Conservation (phyloP, 345 rosid genomes). For the Aurinia saxatilis region DNA sequence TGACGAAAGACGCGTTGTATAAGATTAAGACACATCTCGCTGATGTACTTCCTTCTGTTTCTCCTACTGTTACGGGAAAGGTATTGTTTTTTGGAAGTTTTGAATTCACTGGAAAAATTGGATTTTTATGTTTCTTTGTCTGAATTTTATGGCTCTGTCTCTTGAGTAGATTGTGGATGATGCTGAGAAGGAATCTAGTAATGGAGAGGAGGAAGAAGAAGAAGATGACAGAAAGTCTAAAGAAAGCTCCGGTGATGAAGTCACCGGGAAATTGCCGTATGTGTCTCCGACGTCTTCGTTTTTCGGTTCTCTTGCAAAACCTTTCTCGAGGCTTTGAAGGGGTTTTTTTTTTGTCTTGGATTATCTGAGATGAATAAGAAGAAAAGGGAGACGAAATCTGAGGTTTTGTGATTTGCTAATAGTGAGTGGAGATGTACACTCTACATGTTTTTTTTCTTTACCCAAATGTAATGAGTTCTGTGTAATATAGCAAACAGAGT, state of each 20-base stretch:
- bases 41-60: conserved; percentile 33
- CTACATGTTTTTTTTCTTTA: neutral
- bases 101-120: neutral
- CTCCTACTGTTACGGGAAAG: conserved; percentile 35
- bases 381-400: neutral
- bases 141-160: neutral
- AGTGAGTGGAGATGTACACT: neutral
- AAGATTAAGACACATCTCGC: conserved; percentile 39
- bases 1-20: conserved; percentile 42
- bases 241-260: neutral
- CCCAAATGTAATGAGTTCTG: neutral
- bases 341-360: neutral
- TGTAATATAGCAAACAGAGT: neutral
- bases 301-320: conserved; percentile 15
- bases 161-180: conserved; percentile 45
- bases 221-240: conserved; percentile 2
- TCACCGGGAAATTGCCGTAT: conserved; percentile 4
- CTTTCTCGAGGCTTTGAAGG: conserved; percentile 23
- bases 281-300: conserved; percentile 20
- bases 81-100: neutral
- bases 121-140: no score
- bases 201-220: conserved; percentile 24
- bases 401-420: neutral
- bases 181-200: conserved; percentile 38
- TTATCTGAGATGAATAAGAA: neutral